A percentile compares a stretch with the other conserved stretches of the same genome.
Conservation (phyloP, 148 eudicot genomes). For the Cornus suecica region DNA sequence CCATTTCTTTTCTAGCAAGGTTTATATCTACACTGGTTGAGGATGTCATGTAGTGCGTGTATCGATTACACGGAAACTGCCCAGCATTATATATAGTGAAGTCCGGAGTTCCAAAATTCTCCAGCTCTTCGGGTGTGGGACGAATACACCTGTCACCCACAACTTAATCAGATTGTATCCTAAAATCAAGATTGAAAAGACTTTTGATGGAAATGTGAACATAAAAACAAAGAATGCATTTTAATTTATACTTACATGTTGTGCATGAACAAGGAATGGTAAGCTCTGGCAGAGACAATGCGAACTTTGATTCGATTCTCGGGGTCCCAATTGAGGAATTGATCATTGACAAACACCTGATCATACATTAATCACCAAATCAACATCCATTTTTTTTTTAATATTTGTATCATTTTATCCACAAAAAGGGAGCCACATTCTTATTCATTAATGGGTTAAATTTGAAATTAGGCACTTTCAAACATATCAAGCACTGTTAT, state of each 20-base stretch:
- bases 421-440: no score
- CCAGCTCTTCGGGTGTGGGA: slow-evolving; percentile 74
- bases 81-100: slow-evolving; percentile 90
- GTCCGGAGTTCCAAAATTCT: slow-evolving; percentile 75
- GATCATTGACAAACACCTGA: slow-evolving; percentile 77
- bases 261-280: slow-evolving; percentile 90
- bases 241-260: slow-evolving; percentile 62
- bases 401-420: no score
- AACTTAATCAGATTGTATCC: slow-evolving; percentile 38
- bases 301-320: slow-evolving; percentile 77
- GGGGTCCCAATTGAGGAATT: slow-evolving; percentile 82
- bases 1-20: slow-evolving; percentile 78
- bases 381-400: no score
- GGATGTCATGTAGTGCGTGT: slow-evolving; percentile 88
- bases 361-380: not conserved
- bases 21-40: slow-evolving; percentile 79
- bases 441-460: no score
- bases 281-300: slow-evolving; percentile 81
- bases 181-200: slow-evolving; percentile 11
- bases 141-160: slow-evolving; percentile 84
- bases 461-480: no score
- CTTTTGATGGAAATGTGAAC: slow-evolving; percentile 12
- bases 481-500: no score
- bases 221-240: not conserved
- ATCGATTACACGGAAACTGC: slow-evolving; percentile 79